Evolutionary conservation across 495 filamentous ascomycete genomes (phyloP).

Genomic region (Talaromyces ruber): DNA sequence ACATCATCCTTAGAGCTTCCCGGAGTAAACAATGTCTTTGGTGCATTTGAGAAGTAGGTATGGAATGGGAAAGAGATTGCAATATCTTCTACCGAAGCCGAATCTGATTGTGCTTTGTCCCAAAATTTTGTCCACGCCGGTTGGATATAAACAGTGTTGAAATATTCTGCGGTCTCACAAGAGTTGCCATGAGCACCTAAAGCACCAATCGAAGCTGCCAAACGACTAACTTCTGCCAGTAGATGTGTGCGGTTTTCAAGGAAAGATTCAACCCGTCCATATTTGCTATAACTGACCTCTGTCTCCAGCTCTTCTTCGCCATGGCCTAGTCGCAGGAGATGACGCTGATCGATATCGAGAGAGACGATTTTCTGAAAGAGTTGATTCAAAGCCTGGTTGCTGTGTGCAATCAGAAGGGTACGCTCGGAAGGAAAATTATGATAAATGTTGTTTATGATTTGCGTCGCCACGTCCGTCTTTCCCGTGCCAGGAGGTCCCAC

Average conservation of each 20-base stretch:
- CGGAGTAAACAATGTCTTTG: constrained; percentile 71
- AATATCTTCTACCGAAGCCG: constrained; percentile 50
- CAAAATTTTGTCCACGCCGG: constrained; percentile 85
- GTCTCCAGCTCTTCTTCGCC: constrained; percentile 91
- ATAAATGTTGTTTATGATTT: constrained; percentile 98
- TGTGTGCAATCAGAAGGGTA: constrained; percentile 90
- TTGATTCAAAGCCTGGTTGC: constrained; percentile 96
- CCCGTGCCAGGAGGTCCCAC: constrained; percentile 95
- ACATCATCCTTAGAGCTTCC: constrained; percentile 54
- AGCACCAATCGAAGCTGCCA: constrained; percentile 75
- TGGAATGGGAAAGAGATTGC: constrained; percentile 83
- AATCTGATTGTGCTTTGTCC: constrained; percentile 44
- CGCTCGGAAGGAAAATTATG: constrained; percentile 92
- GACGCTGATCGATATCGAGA: constrained; percentile 90
- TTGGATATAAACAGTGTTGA: constrained; percentile 82
- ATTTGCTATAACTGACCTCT: constrained; percentile 83
- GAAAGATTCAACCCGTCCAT: constrained; percentile 92
- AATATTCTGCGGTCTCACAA: constrained; percentile 95
- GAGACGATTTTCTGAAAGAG: constrained; percentile 97
- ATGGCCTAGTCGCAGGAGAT: constrained; percentile 86
- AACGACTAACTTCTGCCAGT: constrained; percentile 74
- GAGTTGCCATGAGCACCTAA: constrained; percentile 88
- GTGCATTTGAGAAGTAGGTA: constrained; percentile 78
- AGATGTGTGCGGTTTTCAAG: constrained; percentile 77
- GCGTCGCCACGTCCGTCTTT: constrained; percentile 96